Conservation (phyloP, 2,329 filamentous ascomycete genomes). For the Exophiala bonariae region DNA sequence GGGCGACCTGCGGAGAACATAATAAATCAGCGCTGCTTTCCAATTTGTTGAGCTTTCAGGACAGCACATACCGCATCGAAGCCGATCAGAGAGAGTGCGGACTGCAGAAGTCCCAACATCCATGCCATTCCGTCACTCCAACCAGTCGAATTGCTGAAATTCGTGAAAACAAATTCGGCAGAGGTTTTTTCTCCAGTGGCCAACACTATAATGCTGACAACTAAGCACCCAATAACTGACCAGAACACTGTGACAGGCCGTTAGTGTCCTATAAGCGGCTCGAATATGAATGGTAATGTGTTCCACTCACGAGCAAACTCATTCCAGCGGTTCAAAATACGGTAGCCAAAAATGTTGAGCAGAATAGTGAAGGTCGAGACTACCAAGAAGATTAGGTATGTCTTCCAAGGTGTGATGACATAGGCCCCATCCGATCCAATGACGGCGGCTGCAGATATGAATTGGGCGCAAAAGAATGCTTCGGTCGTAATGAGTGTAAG, state of each 20-base stretch:
- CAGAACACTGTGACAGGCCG: constrained; percentile 57
- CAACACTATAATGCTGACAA: constrained; percentile 69
- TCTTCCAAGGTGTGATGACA: constrained; percentile 55
- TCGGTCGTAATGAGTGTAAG: constrained; percentile 64
- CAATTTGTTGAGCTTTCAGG: no score
- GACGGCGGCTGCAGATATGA: constrained; percentile 52
- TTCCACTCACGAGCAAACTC: constrained; percentile 51
- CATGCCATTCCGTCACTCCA: constrained; percentile 66
- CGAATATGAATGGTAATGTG: no score
- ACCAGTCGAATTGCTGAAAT: constrained; percentile 67
- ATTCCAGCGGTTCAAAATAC: constrained; percentile 63
- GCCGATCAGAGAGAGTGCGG: constrained; percentile 44
- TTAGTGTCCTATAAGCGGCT: background rate
- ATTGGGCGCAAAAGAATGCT: constrained; percentile 60
- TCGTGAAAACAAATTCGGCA: constrained; percentile 53
- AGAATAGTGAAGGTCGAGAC: constrained; percentile 62
- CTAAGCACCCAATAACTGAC: constrained; percentile 66
- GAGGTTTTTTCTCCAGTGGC: constrained; percentile 65
- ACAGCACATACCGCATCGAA: constrained; percentile 33
- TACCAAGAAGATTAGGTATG: constrained; percentile 69
- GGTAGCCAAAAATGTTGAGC: constrained; percentile 65
- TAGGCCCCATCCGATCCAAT: constrained; percentile 3
- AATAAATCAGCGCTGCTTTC: no score
- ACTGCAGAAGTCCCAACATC: constrained; percentile 48
- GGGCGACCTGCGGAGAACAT: constrained; percentile 35